phyloP scores from a whole-genome alignment of 2,329 filamentous ascomycete species.

The Ophiostoma quercus region DNA sequence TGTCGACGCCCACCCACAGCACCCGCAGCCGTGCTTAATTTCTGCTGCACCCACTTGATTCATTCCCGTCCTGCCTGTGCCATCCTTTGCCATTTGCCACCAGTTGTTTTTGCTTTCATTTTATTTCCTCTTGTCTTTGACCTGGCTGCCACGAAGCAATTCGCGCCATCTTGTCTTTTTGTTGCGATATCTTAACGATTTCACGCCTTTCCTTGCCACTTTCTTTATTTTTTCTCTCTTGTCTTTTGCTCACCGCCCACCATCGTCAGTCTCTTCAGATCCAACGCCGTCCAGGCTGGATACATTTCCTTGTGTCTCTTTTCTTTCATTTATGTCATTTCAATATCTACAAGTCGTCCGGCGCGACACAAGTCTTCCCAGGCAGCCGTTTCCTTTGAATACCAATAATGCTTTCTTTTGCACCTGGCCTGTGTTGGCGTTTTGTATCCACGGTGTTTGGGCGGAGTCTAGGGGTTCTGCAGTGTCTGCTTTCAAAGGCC shows the following conservation, averaged over 20 bases:
- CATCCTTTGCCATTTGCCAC: not conserved
- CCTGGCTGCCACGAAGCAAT: constrained; percentile 17
- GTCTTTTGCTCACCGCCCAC: constrained; percentile 11
- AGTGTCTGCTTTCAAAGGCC: not conserved
- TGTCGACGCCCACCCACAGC: constrained; percentile 26
- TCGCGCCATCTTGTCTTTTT: constrained; percentile 10
- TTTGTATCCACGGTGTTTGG: not conserved
- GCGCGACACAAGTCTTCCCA: constrained; percentile 11
- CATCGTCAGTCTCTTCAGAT: constrained; percentile 13
- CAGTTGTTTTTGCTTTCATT: constrained; percentile 8
- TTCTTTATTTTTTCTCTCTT: constrained; percentile 6
- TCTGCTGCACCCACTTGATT: not conserved
- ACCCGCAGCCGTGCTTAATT: constrained; percentile 23
- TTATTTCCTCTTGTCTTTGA: not conserved
- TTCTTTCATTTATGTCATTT: constrained; percentile 11
- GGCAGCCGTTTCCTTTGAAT: constrained; percentile 19
- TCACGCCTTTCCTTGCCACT: constrained; percentile 20
- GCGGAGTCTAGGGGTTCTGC: not conserved
- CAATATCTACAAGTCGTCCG: constrained; percentile 12
- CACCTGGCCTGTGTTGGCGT: not conserved
- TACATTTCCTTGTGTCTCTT: not conserved
- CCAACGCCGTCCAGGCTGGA: not conserved
- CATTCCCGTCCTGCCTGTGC: not conserved
- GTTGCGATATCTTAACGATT: constrained; percentile 21
- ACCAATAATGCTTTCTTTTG: constrained; percentile 13